Percentiles rank a stretch among this genome's conserved stretches.
Conservation (phyloP, 805 yeast genomes). For the Komagataella populi region DNA sequence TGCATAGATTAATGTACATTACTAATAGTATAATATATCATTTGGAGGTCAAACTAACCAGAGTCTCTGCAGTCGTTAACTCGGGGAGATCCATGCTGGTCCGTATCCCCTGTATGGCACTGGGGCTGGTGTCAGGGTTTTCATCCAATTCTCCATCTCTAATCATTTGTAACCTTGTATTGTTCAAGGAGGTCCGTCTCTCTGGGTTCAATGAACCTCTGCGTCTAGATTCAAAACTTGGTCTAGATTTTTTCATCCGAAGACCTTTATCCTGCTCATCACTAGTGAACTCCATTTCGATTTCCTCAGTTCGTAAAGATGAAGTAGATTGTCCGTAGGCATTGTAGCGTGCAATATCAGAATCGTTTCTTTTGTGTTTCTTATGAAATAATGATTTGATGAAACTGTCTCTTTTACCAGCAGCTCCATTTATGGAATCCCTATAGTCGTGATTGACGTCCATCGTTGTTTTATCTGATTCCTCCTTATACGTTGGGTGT, state of each 20-base stretch:
- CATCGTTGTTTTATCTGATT: constrained; percentile 5
- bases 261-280: constrained; percentile 3
- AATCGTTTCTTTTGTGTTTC: constrained; percentile 7
- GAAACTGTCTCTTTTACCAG: constrained; percentile 22
- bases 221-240: background rate
- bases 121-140: background rate
- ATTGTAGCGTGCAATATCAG: constrained; percentile 16
- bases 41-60: constrained; percentile 9
- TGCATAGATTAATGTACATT: background rate
- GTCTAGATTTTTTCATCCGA: background rate
- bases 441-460: constrained; percentile 12
- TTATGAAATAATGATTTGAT: constrained; percentile 23
- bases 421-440: constrained; percentile 19
- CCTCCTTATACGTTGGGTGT: constrained; percentile 1
- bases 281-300: constrained; percentile 27
- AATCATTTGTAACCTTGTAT: constrained; percentile 9
- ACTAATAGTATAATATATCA: constrained; percentile 1
- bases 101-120: constrained; percentile 14
- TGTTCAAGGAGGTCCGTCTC: constrained; percentile 4
- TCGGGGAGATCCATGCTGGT: constrained; percentile 25
- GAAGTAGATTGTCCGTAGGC: constrained; percentile 17
- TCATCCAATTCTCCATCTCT: constrained; percentile 7
- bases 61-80: constrained; percentile 19
- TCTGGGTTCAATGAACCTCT: constrained; percentile 9
- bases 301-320: constrained; percentile 34